These are phyloP conservation scores for Dioscorea alata DNA, from an alignment of 106 monocot genomes.

Conservation along the genomic window DNA sequence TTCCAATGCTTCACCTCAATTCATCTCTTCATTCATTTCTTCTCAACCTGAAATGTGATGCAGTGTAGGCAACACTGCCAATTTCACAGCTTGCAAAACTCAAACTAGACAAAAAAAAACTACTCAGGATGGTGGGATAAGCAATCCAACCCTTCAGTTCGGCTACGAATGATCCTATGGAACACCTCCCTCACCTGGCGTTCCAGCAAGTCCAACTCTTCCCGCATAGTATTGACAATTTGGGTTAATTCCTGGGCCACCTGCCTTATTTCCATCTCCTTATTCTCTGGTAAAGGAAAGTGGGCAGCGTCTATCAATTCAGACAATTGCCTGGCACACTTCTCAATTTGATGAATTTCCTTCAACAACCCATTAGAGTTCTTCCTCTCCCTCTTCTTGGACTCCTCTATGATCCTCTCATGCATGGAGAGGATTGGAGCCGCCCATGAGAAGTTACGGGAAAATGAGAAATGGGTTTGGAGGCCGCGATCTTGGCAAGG, in stretches of 20 bases:
- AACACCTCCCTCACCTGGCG: slow-evolving; percentile 67
- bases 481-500: slow-evolving; percentile 67
- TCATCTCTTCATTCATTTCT: background rate
- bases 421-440: slow-evolving; percentile 33
- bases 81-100: background rate
- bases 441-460: slow-evolving; percentile 45
- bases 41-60: background rate
- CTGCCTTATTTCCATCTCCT: slow-evolving; percentile 22
- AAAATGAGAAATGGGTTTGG: slow-evolving; percentile 37
- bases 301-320: slow-evolving; percentile 27
- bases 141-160: slow-evolving; percentile 57
- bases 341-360: slow-evolving; percentile 55
- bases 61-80: background rate
- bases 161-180: slow-evolving; percentile 51
- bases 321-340: slow-evolving; percentile 16
- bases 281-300: slow-evolving; percentile 25
- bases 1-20: background rate
- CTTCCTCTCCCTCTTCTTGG: slow-evolving; percentile 49
- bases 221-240: slow-evolving; percentile 34
- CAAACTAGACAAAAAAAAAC: background rate
- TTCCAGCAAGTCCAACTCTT: slow-evolving; percentile 49
- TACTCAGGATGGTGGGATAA: slow-evolving; percentile 31
- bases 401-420: slow-evolving; percentile 55
- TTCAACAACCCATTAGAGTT: slow-evolving; percentile 46
- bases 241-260: slow-evolving; percentile 24